Percentiles rank a stretch among this genome's conserved stretches.
These are phyloP conservation scores for Dipteronia dyeriana DNA, from an alignment of 345 rosid genomes.

Conservation along the genomic window DNA sequence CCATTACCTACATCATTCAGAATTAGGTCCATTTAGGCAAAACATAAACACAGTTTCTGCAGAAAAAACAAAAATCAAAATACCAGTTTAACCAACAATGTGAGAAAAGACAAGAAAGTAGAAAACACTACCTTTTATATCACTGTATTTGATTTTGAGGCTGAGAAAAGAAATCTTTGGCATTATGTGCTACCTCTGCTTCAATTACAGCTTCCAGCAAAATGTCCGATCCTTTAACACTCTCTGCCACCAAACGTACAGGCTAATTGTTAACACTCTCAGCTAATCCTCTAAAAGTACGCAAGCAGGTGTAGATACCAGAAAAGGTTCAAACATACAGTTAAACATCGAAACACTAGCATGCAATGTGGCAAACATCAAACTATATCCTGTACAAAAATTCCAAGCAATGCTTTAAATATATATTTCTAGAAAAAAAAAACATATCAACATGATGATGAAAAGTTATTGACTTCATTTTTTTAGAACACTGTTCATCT, in stretches of 20 bases:
- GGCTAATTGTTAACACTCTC: constrained; percentile 1
- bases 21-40: background rate
- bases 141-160: constrained; percentile 52
- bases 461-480: background rate
- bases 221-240: constrained; percentile 57
- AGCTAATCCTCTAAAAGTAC: background rate
- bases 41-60: background rate
- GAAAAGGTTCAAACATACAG: background rate
- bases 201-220: constrained; percentile 67
- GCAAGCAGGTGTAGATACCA: background rate
- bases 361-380: background rate
- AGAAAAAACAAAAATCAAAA: background rate
- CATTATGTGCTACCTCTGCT: constrained; percentile 65
- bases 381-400: background rate
- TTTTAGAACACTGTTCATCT: background rate
- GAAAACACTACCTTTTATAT: constrained; percentile 15
- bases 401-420: background rate
- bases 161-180: constrained; percentile 62
- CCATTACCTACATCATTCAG: background rate
- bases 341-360: background rate
- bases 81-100: background rate
- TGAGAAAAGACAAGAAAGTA: background rate
- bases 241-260: constrained; percentile 36
- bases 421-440: background rate
- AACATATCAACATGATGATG: background rate